Evolutionary conservation across 2,329 filamentous ascomycete genomes (phyloP), one percentile per base, ranked within the genome.

Genomic region (Colletotrichum scovillei): DNA sequence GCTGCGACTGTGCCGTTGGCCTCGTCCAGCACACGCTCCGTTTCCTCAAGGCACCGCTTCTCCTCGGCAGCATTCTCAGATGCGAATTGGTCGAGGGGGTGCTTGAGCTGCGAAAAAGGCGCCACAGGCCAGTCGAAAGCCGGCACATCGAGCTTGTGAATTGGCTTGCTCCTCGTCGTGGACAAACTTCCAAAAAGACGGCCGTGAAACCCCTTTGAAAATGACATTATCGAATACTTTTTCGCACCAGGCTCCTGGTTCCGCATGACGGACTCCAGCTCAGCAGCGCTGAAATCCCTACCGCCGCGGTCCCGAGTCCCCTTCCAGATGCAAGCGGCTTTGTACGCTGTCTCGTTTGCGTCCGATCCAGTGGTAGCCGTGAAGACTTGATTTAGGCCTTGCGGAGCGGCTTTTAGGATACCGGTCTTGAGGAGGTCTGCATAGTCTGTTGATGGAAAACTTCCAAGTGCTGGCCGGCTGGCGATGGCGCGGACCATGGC

Each of bases 61-160:
- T 98, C 95, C 79, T 95, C 93, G 72, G 88, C 87, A n/a, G 90
- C 91, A 82, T 98, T 98, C 84, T 97, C 95, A 77, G 91, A 90
- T 24, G 84, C 92, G 82, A 97, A 90, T 77, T 94, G 87, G 77
- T 95, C 92, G 5, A 98, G 91, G 0, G 95, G 95, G 84, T 98
- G 97, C 84, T 95, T 95, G 80, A 97, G 90, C 76, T 86, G 80
- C 9, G 95, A 95, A 89, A 98, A 98, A 69, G 93, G 91, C n/a
- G 95, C 95, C 83, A 96, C 94, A 32, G 95, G 95, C 95, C 95
- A 98, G 88, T 98, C 93, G 80, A 98, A 98, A 79, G 95, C 94
- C 26, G 95, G 95, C 78, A 98, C 97, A 81, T 98, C 95, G 78
- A 98, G 87, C 86, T 98, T 98, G 88, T 98, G 95, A 82, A 98